phyloP scores from a whole-genome alignment of 1,284 basidiomycete genomes.

The Cryptococcus sp. region DNA sequence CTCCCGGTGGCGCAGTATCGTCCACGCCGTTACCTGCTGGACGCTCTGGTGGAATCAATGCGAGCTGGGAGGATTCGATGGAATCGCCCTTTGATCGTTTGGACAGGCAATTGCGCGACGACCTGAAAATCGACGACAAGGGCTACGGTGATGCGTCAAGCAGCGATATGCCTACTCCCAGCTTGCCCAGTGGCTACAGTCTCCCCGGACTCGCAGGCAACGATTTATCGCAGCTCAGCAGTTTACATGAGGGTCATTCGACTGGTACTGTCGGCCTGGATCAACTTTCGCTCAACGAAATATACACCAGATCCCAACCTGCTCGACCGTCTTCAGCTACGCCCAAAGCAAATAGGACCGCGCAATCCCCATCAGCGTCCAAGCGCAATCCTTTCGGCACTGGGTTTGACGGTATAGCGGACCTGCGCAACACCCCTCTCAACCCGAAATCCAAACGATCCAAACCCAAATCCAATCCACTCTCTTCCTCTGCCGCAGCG shows the following conservation, averaged over 20 bases:
- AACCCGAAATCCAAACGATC: conserved; percentile 50
- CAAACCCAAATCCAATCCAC: conserved; percentile 46
- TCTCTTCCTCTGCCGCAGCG: not conserved
- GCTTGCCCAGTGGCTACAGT: conserved; percentile 42
- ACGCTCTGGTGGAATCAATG: conserved; percentile 24
- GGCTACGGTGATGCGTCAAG: conserved; percentile 13
- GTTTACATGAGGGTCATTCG: conserved; percentile 17
- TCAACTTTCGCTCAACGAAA: not conserved
- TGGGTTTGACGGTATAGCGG: conserved; percentile 72
- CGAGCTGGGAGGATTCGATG: conserved; percentile 67
- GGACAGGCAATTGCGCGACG: conserved; percentile 65
- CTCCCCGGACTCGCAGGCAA: conserved; percentile 23
- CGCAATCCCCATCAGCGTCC: conserved; percentile 24
- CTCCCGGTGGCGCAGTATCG: conserved; percentile 24
- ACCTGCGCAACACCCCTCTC: conserved; percentile 66
- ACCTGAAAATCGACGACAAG: conserved; percentile 52
- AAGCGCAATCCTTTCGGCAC: conserved; percentile 64
- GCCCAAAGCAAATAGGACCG: conserved; percentile 24
- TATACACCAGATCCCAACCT: not conserved
- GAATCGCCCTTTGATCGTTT: conserved; percentile 75
- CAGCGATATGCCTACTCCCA: conserved; percentile 37
- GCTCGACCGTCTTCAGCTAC: conserved; percentile 19
- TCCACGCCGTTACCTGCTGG: conserved; percentile 43
- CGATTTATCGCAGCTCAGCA: conserved; percentile 4
- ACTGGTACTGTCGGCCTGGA: conserved; percentile 22